Conservation (phyloP, 345 rosid genomes). For the Mercurialis annua region DNA sequence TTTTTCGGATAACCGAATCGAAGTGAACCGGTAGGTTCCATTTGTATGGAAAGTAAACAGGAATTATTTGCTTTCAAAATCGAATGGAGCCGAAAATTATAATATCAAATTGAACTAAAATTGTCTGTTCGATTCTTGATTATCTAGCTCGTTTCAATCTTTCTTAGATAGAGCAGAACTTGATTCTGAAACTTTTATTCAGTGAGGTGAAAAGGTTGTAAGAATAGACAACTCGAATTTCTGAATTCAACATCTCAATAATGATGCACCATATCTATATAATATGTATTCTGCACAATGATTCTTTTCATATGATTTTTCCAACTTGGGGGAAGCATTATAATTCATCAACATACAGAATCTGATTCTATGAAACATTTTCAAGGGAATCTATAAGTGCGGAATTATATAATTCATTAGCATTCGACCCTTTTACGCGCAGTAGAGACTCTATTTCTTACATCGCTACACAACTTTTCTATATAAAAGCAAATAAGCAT, state of each 20-base stretch:
- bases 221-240: background rate
- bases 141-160: no score
- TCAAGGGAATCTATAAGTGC: slow-evolving; percentile 13
- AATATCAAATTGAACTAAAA: no score
- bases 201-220: background rate
- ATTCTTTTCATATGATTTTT: background rate
- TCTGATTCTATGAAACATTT: slow-evolving; percentile 22
- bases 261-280: no score
- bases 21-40: no score
- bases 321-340: background rate
- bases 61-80: no score
- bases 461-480: background rate
- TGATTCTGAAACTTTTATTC: slow-evolving; percentile 8
- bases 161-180: no score
- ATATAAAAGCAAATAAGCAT: slow-evolving; percentile 6
- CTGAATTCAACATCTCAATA: background rate
- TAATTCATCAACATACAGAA: slow-evolving; percentile 21
- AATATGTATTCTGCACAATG: slow-evolving; percentile 3
- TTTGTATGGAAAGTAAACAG: no score
- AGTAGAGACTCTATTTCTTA: no score
- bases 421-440: slow-evolving; percentile 21
- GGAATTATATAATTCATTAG: slow-evolving; percentile 2
- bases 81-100: no score
- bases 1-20: no score
- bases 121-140: no score